phyloP scores from a whole-genome alignment of 1,139 yeast genomes.

The Suhomyces taliae region DNA sequence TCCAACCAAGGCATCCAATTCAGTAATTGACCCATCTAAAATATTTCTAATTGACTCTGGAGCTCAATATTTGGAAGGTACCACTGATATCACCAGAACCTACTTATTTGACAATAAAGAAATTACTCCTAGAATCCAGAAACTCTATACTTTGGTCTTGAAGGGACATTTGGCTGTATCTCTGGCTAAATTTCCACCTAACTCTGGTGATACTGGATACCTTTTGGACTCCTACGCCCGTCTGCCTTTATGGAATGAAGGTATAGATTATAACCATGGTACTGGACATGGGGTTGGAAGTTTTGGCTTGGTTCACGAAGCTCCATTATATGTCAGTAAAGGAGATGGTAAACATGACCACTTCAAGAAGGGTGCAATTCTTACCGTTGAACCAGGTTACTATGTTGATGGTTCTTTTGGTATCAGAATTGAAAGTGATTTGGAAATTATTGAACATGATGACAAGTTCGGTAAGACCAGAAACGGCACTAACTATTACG shows the following conservation, averaged over 20 bases:
- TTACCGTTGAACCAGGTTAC: conserved; percentile 60
- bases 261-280: conserved; percentile 56
- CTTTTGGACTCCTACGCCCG: conserved; percentile 53
- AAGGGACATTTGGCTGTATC: conserved; percentile 59
- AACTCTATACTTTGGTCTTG: conserved; percentile 51
- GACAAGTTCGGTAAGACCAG: conserved; percentile 36
- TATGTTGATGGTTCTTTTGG: conserved; percentile 55
- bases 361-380: conserved; percentile 48
- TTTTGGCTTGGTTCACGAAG: conserved; percentile 57
- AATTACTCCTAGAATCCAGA: conserved; percentile 28
- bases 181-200: conserved; percentile 49
- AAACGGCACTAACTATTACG: conserved; percentile 35
- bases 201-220: conserved; percentile 39
- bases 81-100: conserved; percentile 60
- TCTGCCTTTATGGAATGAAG: conserved; percentile 53
- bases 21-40: conserved; percentile 41
- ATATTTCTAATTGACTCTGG: conserved; percentile 55
- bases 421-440: conserved; percentile 53
- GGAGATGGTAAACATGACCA: conserved; percentile 35
- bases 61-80: conserved; percentile 57
- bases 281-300: conserved; percentile 64
- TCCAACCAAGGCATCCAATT: conserved; percentile 43
- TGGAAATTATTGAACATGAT: conserved; percentile 41
- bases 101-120: conserved; percentile 39
- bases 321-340: conserved; percentile 48